Evolutionary conservation across 805 yeast genomes (phyloP), one percentile per base, ranked within the genome.

Genomic region (Kluyveromyces siamensis): DNA sequence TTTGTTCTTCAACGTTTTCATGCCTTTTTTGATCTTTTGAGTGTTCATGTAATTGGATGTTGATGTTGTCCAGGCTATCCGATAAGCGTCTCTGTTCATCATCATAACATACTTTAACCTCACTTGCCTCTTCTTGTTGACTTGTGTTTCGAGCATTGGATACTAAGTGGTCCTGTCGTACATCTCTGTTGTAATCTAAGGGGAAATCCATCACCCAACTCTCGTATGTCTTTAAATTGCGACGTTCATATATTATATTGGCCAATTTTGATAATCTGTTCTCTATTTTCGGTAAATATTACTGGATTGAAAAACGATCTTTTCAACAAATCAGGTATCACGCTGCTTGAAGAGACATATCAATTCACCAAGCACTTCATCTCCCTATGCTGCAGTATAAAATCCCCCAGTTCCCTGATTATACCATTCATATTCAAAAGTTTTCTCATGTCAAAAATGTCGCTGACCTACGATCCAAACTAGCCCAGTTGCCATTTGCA

Each of bases 401-500:
- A 16, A 62, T 75, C 36, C 83, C 83, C 7, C 84, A 77, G 60
- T 79, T 72, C 55, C 69, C 69, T 8, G 60, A 68, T 6, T 55
- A 53, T 45, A 54, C 52, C 8, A 65, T 79, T 5, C 59, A 64
- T 19, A 53, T 81, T 10, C 58, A 74, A 7, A 67, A 78, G 44
- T 83, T 72, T 60, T 58, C 65, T 2, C 64, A 72, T 35, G 79
- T 87, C 4, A 48, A 58, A 10, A 74, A 75, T 47, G 67, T 76
- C 13, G 52, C 61, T 2, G 67, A 64, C 6, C 73, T 87, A 47
- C 62, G 59, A 43, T 46, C 55, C n/a, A 11, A 65, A 71, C 48
- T 70, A 77, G 38, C 65, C 75, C 25, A 64, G 66, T 76, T 76
- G 58, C 79, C 85, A 53, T 83, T 68, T 64, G 84, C 88, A 8